Evolutionary conservation across 2,329 filamentous ascomycete species (phyloP).

Genomic region (Fusarium tuaranense): DNA sequence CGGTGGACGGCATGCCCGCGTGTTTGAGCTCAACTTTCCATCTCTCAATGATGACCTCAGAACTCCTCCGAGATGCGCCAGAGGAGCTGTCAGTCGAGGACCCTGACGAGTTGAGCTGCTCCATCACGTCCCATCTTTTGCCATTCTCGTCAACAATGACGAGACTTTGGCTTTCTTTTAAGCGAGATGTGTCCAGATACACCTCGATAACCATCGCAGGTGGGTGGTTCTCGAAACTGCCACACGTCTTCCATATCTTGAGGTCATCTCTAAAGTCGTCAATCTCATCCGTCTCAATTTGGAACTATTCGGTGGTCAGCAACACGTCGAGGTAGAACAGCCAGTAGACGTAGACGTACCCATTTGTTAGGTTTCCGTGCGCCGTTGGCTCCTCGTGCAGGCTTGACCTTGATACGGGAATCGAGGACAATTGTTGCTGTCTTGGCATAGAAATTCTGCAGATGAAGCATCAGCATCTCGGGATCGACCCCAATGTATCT

Average conservation of each 20-base stretch:
- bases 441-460: constrained; percentile 91
- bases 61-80: constrained; percentile 59
- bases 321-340: background rate
- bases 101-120: constrained; percentile 77
- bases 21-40: constrained; percentile 87
- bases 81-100: constrained; percentile 63
- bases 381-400: constrained; percentile 54
- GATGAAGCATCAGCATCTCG: constrained; percentile 24
- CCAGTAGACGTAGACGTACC: constrained; percentile 68
- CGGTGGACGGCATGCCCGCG: constrained; percentile 59
- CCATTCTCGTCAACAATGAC: constrained; percentile 90
- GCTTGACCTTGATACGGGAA: constrained; percentile 79
- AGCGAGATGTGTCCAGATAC: constrained; percentile 82
- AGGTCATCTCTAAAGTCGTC: constrained; percentile 88
- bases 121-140: constrained; percentile 92
- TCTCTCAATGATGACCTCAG: constrained; percentile 87
- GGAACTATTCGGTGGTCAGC: constrained; percentile 73
- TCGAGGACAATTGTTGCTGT: constrained; percentile 86
- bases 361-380: constrained; percentile 82
- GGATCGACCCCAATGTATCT: background rate
- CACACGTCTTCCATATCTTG: constrained; percentile 82
- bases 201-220: constrained; percentile 90
- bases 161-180: constrained; percentile 87
- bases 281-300: constrained; percentile 93
- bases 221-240: constrained; percentile 81